Evolutionary conservation across 2,329 filamentous ascomycete genomes (phyloP).

Genomic region (Scolecobasidium constrictum): DNA sequence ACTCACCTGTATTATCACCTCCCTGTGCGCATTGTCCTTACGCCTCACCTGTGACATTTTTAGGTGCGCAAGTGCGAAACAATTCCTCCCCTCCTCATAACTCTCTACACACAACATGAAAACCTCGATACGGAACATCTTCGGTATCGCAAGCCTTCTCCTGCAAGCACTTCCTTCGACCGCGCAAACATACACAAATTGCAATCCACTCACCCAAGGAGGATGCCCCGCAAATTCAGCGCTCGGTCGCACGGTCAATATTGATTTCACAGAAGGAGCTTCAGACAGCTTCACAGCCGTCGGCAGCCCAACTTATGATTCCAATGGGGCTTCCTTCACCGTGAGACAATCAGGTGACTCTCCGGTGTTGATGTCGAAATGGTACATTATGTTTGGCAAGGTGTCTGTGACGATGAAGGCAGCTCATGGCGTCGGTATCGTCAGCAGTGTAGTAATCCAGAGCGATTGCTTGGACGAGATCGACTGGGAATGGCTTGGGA

Average conservation of each 20-base stretch:
- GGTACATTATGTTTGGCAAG: conserved; percentile 98
- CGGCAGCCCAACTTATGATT: conserved; percentile 61
- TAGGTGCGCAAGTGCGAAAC: too few relatives aligned
- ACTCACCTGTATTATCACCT: too few relatives aligned
- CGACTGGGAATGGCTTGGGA: conserved; percentile 92
- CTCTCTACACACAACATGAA: conserved; percentile 4
- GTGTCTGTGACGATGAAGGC: conserved; percentile 79
- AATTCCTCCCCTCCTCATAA: too few relatives aligned
- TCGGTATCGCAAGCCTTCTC: conserved; percentile 21
- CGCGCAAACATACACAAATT: conserved; percentile 45
- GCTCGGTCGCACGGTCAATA: conserved; percentile 67
- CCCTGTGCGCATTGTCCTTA: too few relatives aligned
- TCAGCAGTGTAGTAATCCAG: conserved; percentile 83
- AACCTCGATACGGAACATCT: not conserved
- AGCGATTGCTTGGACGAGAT: conserved; percentile 93
- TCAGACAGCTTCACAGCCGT: conserved; percentile 69
- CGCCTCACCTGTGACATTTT: too few relatives aligned
- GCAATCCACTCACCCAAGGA: conserved; percentile 44
- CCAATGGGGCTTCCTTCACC: conserved; percentile 71
- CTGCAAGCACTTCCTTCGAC: conserved; percentile 20
- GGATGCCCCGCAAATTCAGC: conserved; percentile 66
- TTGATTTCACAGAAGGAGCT: conserved; percentile 70
- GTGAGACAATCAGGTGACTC: conserved; percentile 69
- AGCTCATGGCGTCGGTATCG: conserved; percentile 80
- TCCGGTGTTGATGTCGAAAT: conserved; percentile 76